Evolutionary conservation across 768 basidiomycete species (phyloP).

Genomic region (Dictyophora rubrovolvata): DNA sequence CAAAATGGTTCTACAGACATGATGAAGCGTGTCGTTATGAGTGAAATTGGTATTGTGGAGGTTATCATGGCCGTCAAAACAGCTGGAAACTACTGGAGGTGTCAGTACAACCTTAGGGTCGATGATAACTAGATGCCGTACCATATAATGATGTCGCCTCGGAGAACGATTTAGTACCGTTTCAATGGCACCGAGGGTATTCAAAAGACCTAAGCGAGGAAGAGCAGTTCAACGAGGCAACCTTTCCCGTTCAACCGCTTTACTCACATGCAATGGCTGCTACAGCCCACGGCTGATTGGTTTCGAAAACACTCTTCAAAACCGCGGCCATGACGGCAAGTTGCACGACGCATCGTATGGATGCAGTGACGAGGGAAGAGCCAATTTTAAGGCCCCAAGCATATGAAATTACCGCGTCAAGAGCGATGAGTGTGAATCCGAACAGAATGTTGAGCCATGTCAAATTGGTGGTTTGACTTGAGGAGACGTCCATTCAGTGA

Average conservation of each 20-base stretch:
- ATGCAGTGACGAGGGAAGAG: constrained; percentile 54
- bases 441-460: constrained; percentile 69
- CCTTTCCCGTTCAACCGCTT: not conserved
- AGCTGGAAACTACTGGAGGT: constrained; percentile 43
- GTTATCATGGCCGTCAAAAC: constrained; percentile 59
- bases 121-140: constrained; percentile 17
- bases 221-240: not conserved
- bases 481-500: constrained; percentile 25
- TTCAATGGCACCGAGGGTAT: constrained; percentile 69
- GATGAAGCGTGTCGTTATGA: constrained; percentile 64
- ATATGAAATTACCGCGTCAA: constrained; percentile 59
- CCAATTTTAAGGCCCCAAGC: constrained; percentile 61
- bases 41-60: constrained; percentile 72
- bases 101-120: not conserved
- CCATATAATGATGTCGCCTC: constrained; percentile 66
- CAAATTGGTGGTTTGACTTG: constrained; percentile 26
- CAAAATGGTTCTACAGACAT: constrained; percentile 76
- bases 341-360: constrained; percentile 68
- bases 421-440: constrained; percentile 63
- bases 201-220: constrained; percentile 51
- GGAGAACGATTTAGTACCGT: constrained; percentile 74
- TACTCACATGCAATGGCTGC: constrained; percentile 60
- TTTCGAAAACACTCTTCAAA: constrained; percentile 64
- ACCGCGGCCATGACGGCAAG: constrained; percentile 63
- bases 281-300: constrained; percentile 65